Conservation (phyloP, 148 eudicot genomes). For the Nepenthes mirabilis region DNA sequence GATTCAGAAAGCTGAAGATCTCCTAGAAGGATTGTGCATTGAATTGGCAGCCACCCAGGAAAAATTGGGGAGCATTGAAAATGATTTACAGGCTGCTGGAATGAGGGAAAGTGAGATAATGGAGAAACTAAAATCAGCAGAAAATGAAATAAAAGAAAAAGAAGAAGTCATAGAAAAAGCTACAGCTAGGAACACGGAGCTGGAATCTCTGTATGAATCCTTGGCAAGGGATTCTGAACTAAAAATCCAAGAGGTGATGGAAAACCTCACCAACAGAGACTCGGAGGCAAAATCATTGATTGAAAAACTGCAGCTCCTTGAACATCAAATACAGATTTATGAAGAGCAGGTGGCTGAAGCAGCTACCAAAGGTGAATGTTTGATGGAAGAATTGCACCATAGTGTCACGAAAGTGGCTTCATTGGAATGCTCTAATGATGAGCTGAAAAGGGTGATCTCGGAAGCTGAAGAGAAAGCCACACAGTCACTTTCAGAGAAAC, state of each 20-base stretch:
- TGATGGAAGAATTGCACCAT: constrained; percentile 36
- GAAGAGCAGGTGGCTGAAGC: no score
- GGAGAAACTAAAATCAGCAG: no score
- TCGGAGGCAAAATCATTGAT: constrained; percentile 40
- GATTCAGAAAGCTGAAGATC: constrained; percentile 32
- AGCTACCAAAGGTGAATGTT: no score
- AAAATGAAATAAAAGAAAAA: no score
- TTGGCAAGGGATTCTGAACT: no score
- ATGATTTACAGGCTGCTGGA: constrained; percentile 32
- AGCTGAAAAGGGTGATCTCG: constrained; percentile 34
- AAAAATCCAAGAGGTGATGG: no score
- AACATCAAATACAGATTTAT: no score
- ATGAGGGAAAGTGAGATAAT: no score
- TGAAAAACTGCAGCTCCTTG: constrained; percentile 42
- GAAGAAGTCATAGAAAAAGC: constrained; percentile 49
- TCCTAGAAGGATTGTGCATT: constrained; percentile 24
- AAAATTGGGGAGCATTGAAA: constrained; percentile 37
- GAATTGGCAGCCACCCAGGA: constrained; percentile 29
- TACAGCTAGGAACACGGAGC: constrained; percentile 37
- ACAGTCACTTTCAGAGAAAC: constrained; percentile 45
- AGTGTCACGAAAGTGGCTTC: constrained; percentile 25
- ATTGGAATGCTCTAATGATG: constrained; percentile 41
- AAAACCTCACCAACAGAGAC: constrained; percentile 37
- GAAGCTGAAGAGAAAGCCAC: constrained; percentile 55
- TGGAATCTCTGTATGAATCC: no score